phyloP scores from a whole-genome alignment of 495 filamentous ascomycete genomes.

The Tirmania nivea region DNA sequence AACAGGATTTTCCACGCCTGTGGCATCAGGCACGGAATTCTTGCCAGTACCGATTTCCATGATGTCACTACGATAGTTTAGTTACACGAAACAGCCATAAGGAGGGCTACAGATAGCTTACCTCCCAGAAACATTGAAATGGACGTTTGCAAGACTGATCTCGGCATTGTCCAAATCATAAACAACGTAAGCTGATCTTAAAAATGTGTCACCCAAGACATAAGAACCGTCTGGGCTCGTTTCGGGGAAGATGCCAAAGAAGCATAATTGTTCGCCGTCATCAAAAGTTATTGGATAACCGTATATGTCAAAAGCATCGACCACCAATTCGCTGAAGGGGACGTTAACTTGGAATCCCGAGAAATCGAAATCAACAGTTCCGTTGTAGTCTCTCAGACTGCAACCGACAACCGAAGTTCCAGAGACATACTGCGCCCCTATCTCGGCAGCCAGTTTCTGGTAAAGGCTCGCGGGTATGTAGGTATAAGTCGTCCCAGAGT shows the following conservation, averaged over 20 bases:
- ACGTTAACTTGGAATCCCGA: conserved; percentile 47
- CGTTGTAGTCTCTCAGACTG: conserved; percentile 32
- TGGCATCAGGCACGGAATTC: conserved; percentile 46
- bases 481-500: conserved; percentile 77
- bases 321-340: conserved; percentile 51
- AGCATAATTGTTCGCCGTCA: conserved; percentile 39
- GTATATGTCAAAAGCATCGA: conserved; percentile 33
- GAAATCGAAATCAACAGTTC: conserved; percentile 48
- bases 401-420: conserved; percentile 55
- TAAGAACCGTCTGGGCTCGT: conserved; percentile 30
- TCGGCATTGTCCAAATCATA: conserved; percentile 76
- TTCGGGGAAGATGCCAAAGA: conserved; percentile 58
- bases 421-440: conserved; percentile 36
- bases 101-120: neutral
- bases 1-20: conserved; percentile 41
- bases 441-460: conserved; percentile 36
- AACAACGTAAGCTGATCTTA: conserved; percentile 78
- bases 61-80: conserved; percentile 23
- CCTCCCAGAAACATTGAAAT: conserved; percentile 47
- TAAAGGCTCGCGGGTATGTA: conserved; percentile 60
- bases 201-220: conserved; percentile 80
- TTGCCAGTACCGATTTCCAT: conserved; percentile 49
- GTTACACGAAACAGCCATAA: neutral
- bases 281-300: conserved; percentile 32
- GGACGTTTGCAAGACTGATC: conserved; percentile 68